phyloP scores from a whole-genome alignment of 2,329 filamentous ascomycete species.

The Dothideomycetes sp. region DNA sequence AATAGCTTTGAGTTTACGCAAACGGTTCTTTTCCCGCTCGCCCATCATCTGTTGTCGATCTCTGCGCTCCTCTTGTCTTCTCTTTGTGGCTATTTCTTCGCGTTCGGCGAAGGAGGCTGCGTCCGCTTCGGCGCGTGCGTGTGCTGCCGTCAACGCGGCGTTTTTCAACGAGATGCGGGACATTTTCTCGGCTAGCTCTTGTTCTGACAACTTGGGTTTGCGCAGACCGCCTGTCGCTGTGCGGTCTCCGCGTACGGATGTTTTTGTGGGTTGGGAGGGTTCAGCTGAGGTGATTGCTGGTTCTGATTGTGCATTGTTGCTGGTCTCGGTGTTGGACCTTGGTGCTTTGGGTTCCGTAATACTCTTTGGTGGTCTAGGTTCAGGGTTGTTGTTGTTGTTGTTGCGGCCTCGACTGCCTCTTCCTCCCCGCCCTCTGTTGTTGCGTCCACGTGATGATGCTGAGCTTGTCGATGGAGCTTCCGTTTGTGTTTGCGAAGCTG shows the following conservation, averaged over 20 bases:
- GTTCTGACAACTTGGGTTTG: constrained; percentile 55
- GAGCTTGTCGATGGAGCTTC: constrained; percentile 12
- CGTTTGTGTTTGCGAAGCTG: constrained; percentile 12
- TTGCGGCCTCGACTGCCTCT: constrained; percentile 15
- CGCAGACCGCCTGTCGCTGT: constrained; percentile 27
- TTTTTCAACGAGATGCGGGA: constrained; percentile 54
- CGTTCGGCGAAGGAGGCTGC: constrained; percentile 54
- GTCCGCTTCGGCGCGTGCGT: constrained; percentile 59
- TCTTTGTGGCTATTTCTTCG: constrained; percentile 43
- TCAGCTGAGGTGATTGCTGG: constrained; percentile 14
- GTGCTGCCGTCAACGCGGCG: constrained; percentile 48
- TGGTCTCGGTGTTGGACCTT: constrained; percentile 13
- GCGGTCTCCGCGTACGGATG: constrained; percentile 27
- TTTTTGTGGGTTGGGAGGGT: constrained; percentile 16
- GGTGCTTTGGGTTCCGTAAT: constrained; percentile 13
- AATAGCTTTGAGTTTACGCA: constrained; percentile 49
- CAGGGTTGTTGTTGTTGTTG: constrained; percentile 11
- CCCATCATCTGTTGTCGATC: constrained; percentile 52
- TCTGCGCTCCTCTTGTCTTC: constrained; percentile 40
- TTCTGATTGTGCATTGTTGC: constrained; percentile 14
- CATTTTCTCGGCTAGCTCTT: constrained; percentile 52
- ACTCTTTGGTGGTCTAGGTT: too few species aligned
- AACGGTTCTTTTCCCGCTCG: constrained; percentile 52
- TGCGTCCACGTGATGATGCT: constrained; percentile 1
- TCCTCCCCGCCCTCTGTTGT: constrained; percentile 9